Evolutionary conservation across 1,284 basidiomycete genomes (phyloP).

Genomic region (Paramarasmius palmivorus): DNA sequence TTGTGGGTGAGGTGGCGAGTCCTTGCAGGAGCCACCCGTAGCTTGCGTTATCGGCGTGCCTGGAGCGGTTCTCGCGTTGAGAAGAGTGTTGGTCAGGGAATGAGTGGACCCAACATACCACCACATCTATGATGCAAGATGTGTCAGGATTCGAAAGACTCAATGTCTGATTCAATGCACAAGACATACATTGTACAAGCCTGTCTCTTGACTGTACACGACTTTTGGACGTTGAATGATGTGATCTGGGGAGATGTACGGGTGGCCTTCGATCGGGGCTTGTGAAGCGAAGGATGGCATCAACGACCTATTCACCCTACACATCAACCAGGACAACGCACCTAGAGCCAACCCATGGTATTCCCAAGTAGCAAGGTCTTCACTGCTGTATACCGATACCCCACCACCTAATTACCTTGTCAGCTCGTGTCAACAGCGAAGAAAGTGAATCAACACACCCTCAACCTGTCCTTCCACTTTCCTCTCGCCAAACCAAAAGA

Average conservation of each 20-base stretch:
- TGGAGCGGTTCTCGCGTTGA: background rate
- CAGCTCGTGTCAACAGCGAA: slow-evolving; percentile 1
- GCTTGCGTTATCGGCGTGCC: slow-evolving; percentile 9
- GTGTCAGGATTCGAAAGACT: background rate
- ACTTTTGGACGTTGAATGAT: slow-evolving; percentile 11
- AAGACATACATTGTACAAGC: slow-evolving; percentile 7
- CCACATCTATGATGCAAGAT: background rate
- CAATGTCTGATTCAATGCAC: background rate
- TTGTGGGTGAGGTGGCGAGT: slow-evolving; percentile 8
- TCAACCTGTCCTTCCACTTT: slow-evolving; percentile 4
- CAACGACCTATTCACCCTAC: slow-evolving; percentile 6
- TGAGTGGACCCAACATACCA: background rate
- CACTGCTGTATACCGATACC: slow-evolving; percentile 19
- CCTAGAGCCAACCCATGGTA: slow-evolving; percentile 17
- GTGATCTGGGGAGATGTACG: slow-evolving; percentile 9
- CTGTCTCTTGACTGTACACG: slow-evolving; percentile 8
- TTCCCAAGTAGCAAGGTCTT: slow-evolving; percentile 21
- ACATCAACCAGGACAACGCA: background rate
- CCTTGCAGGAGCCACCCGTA: slow-evolving; percentile 9
- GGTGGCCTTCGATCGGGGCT: slow-evolving; percentile 9
- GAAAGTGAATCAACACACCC: background rate
- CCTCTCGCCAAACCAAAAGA: slow-evolving; percentile 20
- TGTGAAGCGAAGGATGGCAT: slow-evolving; percentile 10
- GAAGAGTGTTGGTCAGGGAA: background rate
- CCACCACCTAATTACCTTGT: slow-evolving; percentile 8